Evolutionary conservation across 495 filamentous ascomycete species (phyloP).

Genomic region (Lophiostoma macrostomum): DNA sequence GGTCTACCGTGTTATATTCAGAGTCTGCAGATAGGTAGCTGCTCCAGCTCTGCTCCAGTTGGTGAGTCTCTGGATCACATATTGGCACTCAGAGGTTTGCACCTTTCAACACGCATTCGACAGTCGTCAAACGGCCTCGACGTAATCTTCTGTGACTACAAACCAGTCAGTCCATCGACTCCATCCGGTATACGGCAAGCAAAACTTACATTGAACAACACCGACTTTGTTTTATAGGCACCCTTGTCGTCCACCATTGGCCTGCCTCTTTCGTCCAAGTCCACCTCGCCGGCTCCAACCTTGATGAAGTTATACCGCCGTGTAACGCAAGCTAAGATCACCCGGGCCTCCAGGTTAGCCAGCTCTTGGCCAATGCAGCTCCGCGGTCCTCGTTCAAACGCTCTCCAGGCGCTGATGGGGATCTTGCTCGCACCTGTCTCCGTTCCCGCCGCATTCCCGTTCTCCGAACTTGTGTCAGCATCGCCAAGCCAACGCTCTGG

Average conservation of each 20-base stretch:
- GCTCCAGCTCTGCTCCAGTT: too few species aligned
- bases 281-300: conserved; percentile 45
- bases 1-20: too few species aligned
- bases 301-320: conserved; percentile 41
- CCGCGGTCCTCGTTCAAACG: conserved; percentile 38
- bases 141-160: conserved; percentile 9
- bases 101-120: conserved; percentile 13
- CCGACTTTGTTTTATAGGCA: conserved; percentile 43
- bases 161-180: background rate
- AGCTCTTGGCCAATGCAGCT: conserved; percentile 45
- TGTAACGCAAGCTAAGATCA: conserved; percentile 36
- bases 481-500: conserved; percentile 30
- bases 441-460: background rate
- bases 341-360: conserved; percentile 38
- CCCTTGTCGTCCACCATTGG: conserved; percentile 42
- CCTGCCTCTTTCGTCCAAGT: conserved; percentile 18
- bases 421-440: conserved; percentile 10
- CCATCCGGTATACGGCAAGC: background rate
- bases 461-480: conserved; percentile 7
- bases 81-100: too few species aligned
- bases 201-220: conserved; percentile 49
- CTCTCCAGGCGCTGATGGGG: conserved; percentile 34
- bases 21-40: too few species aligned
- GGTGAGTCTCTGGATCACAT: too few species aligned
- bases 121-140: conserved; percentile 21